A percentile compares a stretch with the other conserved stretches of the same genome.
phyloP scores from a whole-genome alignment of 176 grass and related monocot genomes.

The Eragrostis nindensis region DNA sequence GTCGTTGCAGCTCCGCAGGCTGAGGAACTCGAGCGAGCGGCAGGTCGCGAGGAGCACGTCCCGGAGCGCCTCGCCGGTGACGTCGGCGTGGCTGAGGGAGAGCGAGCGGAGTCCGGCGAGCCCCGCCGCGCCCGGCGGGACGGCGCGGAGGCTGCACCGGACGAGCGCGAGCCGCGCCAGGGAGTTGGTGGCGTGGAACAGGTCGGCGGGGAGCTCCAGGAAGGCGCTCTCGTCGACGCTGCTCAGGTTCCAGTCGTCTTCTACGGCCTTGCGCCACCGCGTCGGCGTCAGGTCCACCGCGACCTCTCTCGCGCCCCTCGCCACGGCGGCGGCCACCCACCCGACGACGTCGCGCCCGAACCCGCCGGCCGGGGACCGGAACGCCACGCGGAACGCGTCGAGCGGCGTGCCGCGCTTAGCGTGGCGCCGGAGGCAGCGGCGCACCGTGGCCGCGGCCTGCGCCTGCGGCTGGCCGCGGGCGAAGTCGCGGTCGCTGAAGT shows the following conservation, averaged over 20 bases:
- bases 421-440: conserved; percentile 48
- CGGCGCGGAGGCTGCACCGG: conserved; percentile 38
- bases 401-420: conserved; percentile 30
- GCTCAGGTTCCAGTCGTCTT: not conserved
- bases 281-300: conserved; percentile 41
- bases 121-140: not conserved
- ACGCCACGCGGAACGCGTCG: conserved; percentile 44
- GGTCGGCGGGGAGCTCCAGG: conserved; percentile 23
- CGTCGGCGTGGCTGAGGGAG: conserved; percentile 37
- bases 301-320: conserved; percentile 49
- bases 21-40: conserved; percentile 49
- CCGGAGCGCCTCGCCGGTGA: conserved; percentile 35
- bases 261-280: not conserved
- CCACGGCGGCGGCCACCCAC: conserved; percentile 50
- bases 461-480: conserved; percentile 38
- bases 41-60: conserved; percentile 30
- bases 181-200: conserved; percentile 31
- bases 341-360: conserved; percentile 29
- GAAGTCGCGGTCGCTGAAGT: conserved; percentile 54
- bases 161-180: conserved; percentile 45
- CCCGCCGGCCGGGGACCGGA: conserved; percentile 23
- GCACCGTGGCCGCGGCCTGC: conserved; percentile 31
- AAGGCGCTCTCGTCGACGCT: not conserved
- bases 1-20: conserved; percentile 39
- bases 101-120: conserved; percentile 44